Conservation (phyloP, 2,329 filamentous ascomycete genomes). For the Tolypocladium inflatum region DNA sequence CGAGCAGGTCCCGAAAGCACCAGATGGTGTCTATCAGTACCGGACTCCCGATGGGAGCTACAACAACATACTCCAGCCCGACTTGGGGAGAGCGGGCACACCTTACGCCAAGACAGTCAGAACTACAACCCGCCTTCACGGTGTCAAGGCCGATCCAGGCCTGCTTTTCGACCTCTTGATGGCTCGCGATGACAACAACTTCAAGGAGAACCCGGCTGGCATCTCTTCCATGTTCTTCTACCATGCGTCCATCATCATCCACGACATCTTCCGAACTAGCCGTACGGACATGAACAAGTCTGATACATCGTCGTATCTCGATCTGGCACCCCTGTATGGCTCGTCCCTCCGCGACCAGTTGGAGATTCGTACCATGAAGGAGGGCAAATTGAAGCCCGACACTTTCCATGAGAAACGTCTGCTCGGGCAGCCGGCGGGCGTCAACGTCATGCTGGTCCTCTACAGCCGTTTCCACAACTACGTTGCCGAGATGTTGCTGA, state of each 20-base stretch:
- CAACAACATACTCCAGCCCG: slow-evolving; percentile 52
- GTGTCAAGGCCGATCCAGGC: slow-evolving; percentile 53
- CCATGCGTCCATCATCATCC: slow-evolving; percentile 52
- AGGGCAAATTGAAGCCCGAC: slow-evolving; percentile 63
- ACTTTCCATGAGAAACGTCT: slow-evolving; percentile 58
- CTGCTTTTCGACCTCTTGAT: slow-evolving; percentile 60
- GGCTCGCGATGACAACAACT: slow-evolving; percentile 40
- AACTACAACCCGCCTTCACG: slow-evolving; percentile 44
- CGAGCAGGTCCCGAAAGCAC: slow-evolving; percentile 23
- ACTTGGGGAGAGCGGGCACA: slow-evolving; percentile 55
- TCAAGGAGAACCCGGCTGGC: slow-evolving; percentile 58
- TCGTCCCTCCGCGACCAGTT: slow-evolving; percentile 54
- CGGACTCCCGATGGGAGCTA: slow-evolving; percentile 28
- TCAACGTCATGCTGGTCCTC: slow-evolving; percentile 58
- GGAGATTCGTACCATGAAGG: slow-evolving; percentile 50
- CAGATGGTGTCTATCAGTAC: slow-evolving; percentile 25
- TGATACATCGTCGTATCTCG: slow-evolving; percentile 64
- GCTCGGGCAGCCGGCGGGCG: slow-evolving; percentile 57
- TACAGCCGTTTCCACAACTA: slow-evolving; percentile 66
- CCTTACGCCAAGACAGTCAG: slow-evolving; percentile 61
- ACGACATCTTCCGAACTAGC: slow-evolving; percentile 31
- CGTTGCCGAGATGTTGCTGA: slow-evolving; percentile 49
- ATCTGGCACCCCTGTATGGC: slow-evolving; percentile 65
- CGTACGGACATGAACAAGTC: slow-evolving; percentile 53
- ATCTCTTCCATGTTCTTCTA: slow-evolving; percentile 71